Conservation (phyloP, 192 early-diverging fungal species). For the Pilobolus umbonatus region DNA sequence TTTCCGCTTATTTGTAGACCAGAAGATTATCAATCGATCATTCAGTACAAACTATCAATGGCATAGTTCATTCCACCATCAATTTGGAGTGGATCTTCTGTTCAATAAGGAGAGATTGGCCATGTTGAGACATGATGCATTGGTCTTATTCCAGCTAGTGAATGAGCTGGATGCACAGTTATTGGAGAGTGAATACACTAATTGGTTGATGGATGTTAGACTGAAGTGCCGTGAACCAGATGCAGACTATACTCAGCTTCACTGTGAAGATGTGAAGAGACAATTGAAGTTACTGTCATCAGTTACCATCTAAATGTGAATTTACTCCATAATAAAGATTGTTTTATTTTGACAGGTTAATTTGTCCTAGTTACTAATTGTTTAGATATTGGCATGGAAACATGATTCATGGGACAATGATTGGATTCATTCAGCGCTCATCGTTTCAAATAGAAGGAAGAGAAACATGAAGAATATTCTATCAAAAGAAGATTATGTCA, state of each 20-base stretch:
- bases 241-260: conserved; percentile 1
- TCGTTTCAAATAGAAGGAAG: too few relatives aligned
- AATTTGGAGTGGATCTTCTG: conserved; percentile 37
- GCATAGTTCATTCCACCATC: conserved; percentile 36
- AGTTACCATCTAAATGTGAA: too few relatives aligned
- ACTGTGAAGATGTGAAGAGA: conserved; percentile 8
- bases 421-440: too few relatives aligned
- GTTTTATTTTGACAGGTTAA: too few relatives aligned
- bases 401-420: too few relatives aligned
- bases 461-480: too few relatives aligned
- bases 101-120: conserved; percentile 43
- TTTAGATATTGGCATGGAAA: too few relatives aligned
- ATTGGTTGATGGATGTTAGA: conserved; percentile 45
- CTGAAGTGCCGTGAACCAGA: conserved; percentile 16
- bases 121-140: conserved; percentile 42
- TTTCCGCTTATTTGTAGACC: conserved; percentile 34
- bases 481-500: too few relatives aligned
- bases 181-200: conserved; percentile 44
- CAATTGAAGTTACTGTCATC: too few relatives aligned
- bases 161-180: conserved; percentile 44
- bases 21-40: background rate
- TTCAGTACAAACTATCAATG: conserved; percentile 19
- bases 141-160: conserved; percentile 40
- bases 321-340: too few relatives aligned
- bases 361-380: too few relatives aligned